phyloP scores from a whole-genome alignment of 352 stramenopile species.

The Globisporangium nodosum region DNA sequence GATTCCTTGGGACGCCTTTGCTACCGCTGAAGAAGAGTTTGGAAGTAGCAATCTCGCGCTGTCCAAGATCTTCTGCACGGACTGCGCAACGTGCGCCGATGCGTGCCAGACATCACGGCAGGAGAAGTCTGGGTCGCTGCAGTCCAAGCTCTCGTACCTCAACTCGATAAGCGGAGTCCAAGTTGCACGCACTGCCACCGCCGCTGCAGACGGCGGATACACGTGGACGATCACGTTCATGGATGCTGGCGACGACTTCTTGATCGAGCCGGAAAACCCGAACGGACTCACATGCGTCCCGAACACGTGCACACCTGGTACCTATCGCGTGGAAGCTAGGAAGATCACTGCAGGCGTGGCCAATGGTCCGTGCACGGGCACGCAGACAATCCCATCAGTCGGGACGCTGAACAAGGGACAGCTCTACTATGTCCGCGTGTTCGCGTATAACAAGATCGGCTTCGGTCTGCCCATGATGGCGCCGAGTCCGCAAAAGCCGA shows the following conservation, averaged over 20 bases:
- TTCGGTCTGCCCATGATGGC: slow-evolving; percentile 73
- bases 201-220: slow-evolving; percentile 45
- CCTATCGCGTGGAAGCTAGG: slow-evolving; percentile 41
- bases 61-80: slow-evolving; percentile 62
- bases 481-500: slow-evolving; percentile 58
- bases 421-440: slow-evolving; percentile 92
- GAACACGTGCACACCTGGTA: slow-evolving; percentile 18
- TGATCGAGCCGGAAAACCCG: slow-evolving; percentile 25
- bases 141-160: slow-evolving; percentile 65
- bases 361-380: slow-evolving; percentile 73
- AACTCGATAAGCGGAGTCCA: slow-evolving; percentile 55
- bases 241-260: slow-evolving; percentile 79
- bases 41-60: slow-evolving; percentile 27
- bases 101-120: slow-evolving; percentile 28
- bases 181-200: slow-evolving; percentile 56
- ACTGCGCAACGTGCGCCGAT: slow-evolving; percentile 34
- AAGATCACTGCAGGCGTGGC: slow-evolving; percentile 66
- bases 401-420: slow-evolving; percentile 83
- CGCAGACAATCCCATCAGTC: slow-evolving; percentile 62
- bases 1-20: slow-evolving; percentile 92
- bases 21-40: slow-evolving; percentile 73
- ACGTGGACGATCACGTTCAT: slow-evolving; percentile 91
- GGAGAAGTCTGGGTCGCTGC: slow-evolving; percentile 57
- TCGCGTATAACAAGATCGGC: slow-evolving; percentile 93
- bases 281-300: slow-evolving; percentile 21